Conservation (phyloP, 1,284 basidiomycete species). For the Grifola frondosa region DNA sequence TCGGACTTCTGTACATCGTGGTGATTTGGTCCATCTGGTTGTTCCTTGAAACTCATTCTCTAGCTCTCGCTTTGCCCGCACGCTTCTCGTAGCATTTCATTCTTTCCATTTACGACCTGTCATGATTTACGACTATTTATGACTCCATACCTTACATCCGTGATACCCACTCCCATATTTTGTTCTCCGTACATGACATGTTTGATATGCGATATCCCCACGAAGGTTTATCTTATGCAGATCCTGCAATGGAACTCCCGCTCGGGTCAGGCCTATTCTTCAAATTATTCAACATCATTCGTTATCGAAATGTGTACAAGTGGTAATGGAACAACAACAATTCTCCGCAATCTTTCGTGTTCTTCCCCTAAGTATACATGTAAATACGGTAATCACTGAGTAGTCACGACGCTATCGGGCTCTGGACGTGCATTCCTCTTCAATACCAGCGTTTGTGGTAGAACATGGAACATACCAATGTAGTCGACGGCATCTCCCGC, state of each 20-base stretch:
- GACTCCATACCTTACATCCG: constrained; percentile 9
- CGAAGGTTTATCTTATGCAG: too few species aligned
- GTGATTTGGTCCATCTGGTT: background rate
- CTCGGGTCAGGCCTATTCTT: too few species aligned
- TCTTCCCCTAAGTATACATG: background rate
- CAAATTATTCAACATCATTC: too few species aligned
- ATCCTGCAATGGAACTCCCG: too few species aligned
- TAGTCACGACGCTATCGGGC: constrained; percentile 46
- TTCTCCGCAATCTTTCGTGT: constrained; percentile 3
- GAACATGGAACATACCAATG: constrained; percentile 45
- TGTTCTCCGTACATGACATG: background rate
- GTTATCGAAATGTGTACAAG: too few species aligned
- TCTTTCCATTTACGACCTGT: constrained; percentile 14
- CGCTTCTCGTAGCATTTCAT: constrained; percentile 1
- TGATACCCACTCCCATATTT: constrained; percentile 1
- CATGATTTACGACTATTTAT: constrained; percentile 10
- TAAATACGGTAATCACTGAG: constrained; percentile 32
- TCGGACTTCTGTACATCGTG: background rate
- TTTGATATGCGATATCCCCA: too few species aligned
- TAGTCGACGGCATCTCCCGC: constrained; percentile 44
- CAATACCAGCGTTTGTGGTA: too few species aligned
- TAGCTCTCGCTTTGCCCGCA: background rate
- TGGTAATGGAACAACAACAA: constrained; percentile 7
- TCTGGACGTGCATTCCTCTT: constrained; percentile 33
- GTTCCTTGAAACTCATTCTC: background rate